Base-by-base conservation (phyloP, 257 asterid species). In the Haberlea rhodopensis region DNA sequence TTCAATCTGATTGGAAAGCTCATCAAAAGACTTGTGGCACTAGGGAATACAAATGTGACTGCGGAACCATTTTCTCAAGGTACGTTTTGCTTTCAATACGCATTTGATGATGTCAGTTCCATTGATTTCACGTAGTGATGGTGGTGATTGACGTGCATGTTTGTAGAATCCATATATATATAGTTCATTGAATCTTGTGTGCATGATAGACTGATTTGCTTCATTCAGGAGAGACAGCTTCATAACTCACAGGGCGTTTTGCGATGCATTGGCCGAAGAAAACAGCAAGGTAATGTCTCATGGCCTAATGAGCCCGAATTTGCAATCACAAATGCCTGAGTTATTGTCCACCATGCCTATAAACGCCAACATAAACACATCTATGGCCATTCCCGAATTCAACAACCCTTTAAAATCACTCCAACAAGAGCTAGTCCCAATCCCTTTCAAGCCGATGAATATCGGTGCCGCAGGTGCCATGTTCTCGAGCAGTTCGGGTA, bases 1-100 rank as follows among this genome's bases (percentile, higher is more conserved):
- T 90, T 34, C 95, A 87, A 49, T 90, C 97, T 2, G 97, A 90
- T 26, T 87, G 95, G 95, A 90, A 87, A 69, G 97, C 96, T 31
- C 97, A 90, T 37, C 96, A 85, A 10, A 90, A 90, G 83, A 90
- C 95, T 56, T 90, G 97, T 59, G 97, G 97, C 5, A 87, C 97
- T 0, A 71, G 95, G 58, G 96, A 87, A 18, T 85, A 90, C 26
- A 87, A 87, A 63, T 90, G 97, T 63, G 95, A 87, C 63, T 90
- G 97, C 66, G 97, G 97, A n/a, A 85, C 95, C 73, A 87, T 90
- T 61, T 90, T 90, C 80, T 90, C 97, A 24, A 89, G 95, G 97
- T 89, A 5, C 4, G 32, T 57, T 53, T 63, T 19, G 28, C 24
- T 9, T 26, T 15, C 22, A 23, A 5, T 31, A 20, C 8, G 5